A percentile compares a stretch with the other conserved stretches of the same genome.
These are phyloP conservation scores for Ceratobasidium sp. DNA, from an alignment of 1,284 basidiomycete genomes.

Conservation along the genomic window DNA sequence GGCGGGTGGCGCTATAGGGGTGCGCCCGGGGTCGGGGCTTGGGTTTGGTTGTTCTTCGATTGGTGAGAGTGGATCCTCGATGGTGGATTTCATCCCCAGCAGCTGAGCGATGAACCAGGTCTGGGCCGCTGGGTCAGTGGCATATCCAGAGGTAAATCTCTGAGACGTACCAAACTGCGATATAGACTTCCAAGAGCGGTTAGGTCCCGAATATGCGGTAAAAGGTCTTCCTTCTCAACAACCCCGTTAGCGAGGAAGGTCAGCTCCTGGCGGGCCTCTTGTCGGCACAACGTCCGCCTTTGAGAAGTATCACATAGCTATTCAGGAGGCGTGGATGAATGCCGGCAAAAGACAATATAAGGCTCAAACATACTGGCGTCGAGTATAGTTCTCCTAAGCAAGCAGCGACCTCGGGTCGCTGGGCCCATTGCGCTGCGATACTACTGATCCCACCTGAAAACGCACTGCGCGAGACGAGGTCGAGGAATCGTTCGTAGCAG, in stretches of 20 bases:
- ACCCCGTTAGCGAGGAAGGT: conserved; percentile 66
- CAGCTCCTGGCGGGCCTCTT: conserved; percentile 81
- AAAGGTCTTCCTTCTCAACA: conserved; percentile 75
- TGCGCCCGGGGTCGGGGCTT: conserved; percentile 22
- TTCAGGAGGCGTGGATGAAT: neutral
- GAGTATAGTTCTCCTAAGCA: conserved; percentile 64
- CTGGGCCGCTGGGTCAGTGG: conserved; percentile 56
- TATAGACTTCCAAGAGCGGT: conserved; percentile 83
- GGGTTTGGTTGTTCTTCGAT: conserved; percentile 54
- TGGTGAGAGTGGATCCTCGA: conserved; percentile 65
- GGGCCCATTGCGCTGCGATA: conserved; percentile 80
- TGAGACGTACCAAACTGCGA: conserved; percentile 75
- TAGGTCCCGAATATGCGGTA: conserved; percentile 76
- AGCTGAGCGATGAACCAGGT: conserved; percentile 84
- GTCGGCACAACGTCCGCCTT: conserved; percentile 63
- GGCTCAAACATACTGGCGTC: conserved; percentile 52
- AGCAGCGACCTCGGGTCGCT: conserved; percentile 78
- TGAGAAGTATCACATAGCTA: conserved; percentile 47
- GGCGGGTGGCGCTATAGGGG: conserved; percentile 58
- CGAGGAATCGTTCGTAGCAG: conserved; percentile 88
- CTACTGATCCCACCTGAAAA: conserved; percentile 62
- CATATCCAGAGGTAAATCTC: neutral
- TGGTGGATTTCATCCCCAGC: conserved; percentile 68
- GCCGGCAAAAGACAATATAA: neutral
- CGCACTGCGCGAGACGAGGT: conserved; percentile 66